Base-by-base conservation (phyloP, 768 basidiomycete genomes). In the Boletus rufocinnamomeus region DNA sequence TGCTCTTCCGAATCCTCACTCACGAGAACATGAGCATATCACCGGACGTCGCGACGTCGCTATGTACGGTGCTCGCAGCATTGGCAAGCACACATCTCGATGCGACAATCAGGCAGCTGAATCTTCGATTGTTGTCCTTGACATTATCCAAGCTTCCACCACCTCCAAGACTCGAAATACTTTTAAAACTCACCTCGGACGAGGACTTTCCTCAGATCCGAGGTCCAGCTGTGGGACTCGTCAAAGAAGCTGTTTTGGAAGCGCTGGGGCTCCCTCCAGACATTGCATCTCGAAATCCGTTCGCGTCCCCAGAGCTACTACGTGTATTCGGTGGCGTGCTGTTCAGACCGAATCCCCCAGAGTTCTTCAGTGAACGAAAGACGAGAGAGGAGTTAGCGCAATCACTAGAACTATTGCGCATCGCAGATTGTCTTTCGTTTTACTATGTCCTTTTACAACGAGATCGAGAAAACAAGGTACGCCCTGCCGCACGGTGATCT, bases 211-310 rank as follows among this genome's bases (percentile, higher is more conserved):
- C 85, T 0, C 86, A 88, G 65, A 88, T 91, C 79, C 80, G 85
- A 10, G 82, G 84, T 0, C 86, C 88, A 1, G 82, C 86, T 0
- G 77, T 92, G 0, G 85, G 86, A 0, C 75, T 91, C 2, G 78
- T 90, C 1, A 88, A 87, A 67, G 88, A 91, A 51, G 82, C 83
- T 2, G 73, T 86, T 1, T 69, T 91, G 13, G 81, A 86, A 50
- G 82, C 78, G 0, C 70, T 82, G 2, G 60, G 81, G 10, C 62
- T 74, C 13, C 65, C 69, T 7, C 19, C 61, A 4, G 44, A 52
- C 28, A 52, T 41, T 3, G 60, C 60, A 44, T 41, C 57, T 35
- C 63, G 71, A 28, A 80, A 79, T 40, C 61, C 81, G 1, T 87
- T 91, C 55, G 79, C 80, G 0, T 84, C 86, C 2, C 77, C 82